A percentile compares a stretch with the other conserved stretches of the same genome.
Conservation (phyloP, 495 filamentous ascomycete genomes). For the Penicillium taxi region DNA sequence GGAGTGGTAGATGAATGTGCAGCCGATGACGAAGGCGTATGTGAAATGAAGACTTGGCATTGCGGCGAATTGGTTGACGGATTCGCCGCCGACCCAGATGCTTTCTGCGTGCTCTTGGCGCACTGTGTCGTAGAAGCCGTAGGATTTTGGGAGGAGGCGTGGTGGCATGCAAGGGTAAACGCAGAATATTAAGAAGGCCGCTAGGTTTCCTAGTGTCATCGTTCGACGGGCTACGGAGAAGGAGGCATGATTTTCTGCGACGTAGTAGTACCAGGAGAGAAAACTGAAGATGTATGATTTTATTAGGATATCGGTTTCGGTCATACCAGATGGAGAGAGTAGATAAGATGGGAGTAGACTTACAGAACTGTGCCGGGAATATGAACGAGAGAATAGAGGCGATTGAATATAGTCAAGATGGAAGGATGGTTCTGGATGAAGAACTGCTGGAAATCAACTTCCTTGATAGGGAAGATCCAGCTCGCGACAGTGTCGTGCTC, state of each 20-base stretch:
- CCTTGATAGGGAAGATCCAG: constrained; percentile 48
- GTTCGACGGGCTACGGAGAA: constrained; percentile 54
- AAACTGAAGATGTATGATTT: constrained; percentile 34
- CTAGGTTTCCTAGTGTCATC: constrained; percentile 55
- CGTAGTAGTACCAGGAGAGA: constrained; percentile 60
- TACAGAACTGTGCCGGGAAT: constrained; percentile 61
- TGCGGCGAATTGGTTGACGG: constrained; percentile 47
- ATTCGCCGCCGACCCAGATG: constrained; percentile 53
- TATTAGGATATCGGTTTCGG: neutral
- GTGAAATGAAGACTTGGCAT: constrained; percentile 56
- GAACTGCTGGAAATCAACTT: constrained; percentile 50
- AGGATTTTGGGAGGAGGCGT: constrained; percentile 51
- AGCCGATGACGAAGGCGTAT: constrained; percentile 53
- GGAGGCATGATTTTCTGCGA: constrained; percentile 44
- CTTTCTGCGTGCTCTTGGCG: constrained; percentile 54
- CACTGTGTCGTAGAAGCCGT: constrained; percentile 56
- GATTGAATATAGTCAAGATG: constrained; percentile 52
- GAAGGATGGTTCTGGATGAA: constrained; percentile 50
- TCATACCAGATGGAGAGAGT: neutral
- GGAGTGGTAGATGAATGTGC: constrained; percentile 52
- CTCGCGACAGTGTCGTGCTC: constrained; percentile 48
- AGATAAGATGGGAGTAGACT: constrained; percentile 13
- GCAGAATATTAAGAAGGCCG: constrained; percentile 54
- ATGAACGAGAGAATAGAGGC: constrained; percentile 56
- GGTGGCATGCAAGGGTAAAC: constrained; percentile 60